Evolutionary conservation across 2,329 filamentous ascomycete species (phyloP), one percentile per base, ranked within the genome.

Genomic region (Parastagonospora avenae): DNA sequence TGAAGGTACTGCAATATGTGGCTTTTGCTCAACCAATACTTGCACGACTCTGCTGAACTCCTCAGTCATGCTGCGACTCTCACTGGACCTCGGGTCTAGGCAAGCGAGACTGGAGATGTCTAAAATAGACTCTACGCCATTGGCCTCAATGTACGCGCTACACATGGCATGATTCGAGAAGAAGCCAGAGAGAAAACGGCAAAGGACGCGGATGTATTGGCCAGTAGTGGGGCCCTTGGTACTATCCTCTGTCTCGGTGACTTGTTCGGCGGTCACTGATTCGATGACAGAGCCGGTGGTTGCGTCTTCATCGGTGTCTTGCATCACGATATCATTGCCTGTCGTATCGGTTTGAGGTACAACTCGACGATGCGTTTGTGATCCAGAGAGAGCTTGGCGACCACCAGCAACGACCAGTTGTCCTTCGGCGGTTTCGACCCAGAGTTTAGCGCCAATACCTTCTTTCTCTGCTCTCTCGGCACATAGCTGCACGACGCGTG

Each of bases 51-150:
- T 83, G 12, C 87, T 84, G 46, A 97, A 80, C 52, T 88, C 85
- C 52, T 87, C 84, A 48, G 87, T 87, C 4, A 89, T 84, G 45
- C 81, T 76, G 29, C 65, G 64, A 7, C 64, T 59, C 35, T 89
- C 86, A 33, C 86, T 82, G 66, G 90, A 87, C 64, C 90, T 84
- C 61, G 86, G 86, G 1, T 91, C 86, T 40, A 97, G 80, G 69
- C 91, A 92, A 4, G 91, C 89, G 28, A 92, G 84, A 46, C 89
- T 90, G 35, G 88, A 88, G 48, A 97, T 85, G 67, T 97, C 91
- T 46, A 99, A 80, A 15, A 97, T 80, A 43, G 89, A 81, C 71
- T 97, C 91, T 19, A 93, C 85, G 6, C 91, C 94, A 50, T 92
- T 91, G 42, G 83, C 82, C 47, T 89, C 85, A 55, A 94, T 85